These are phyloP conservation scores for Eutrema heterophyllum DNA, from an alignment of 345 rosid genomes.

Conservation along the genomic window DNA sequence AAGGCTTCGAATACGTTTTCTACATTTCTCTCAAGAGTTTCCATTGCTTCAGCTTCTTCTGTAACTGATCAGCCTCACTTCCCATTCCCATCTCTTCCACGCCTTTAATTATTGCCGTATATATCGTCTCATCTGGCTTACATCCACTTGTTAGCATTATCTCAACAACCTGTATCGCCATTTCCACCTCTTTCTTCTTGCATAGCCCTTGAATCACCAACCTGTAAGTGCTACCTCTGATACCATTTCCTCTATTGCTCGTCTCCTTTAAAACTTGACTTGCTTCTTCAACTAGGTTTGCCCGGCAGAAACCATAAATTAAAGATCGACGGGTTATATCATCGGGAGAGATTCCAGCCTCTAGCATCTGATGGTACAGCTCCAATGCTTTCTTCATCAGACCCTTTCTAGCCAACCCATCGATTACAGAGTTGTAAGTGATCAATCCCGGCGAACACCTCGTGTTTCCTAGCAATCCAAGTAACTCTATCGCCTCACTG, in stretches of 20 bases:
- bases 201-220: constrained; percentile 56
- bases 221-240: constrained; percentile 45
- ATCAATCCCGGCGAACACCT: constrained; percentile 61
- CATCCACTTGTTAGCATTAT: constrained; percentile 51
- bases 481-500: constrained; percentile 54
- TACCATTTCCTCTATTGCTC: constrained; percentile 42
- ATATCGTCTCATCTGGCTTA: constrained; percentile 48
- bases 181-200: constrained; percentile 47
- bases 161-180: constrained; percentile 65
- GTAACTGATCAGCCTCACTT: constrained; percentile 55
- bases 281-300: constrained; percentile 49
- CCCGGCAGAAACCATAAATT: constrained; percentile 62
- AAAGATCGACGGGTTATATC: constrained; percentile 65
- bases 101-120: constrained; percentile 40
- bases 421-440: constrained; percentile 67
- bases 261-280: constrained; percentile 53
- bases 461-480: constrained; percentile 39
- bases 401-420: constrained; percentile 56
- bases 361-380: constrained; percentile 51
- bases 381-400: constrained; percentile 47
- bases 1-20: background rate
- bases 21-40: constrained; percentile 32
- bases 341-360: constrained; percentile 57
- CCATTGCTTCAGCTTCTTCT: constrained; percentile 41
- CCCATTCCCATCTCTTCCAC: constrained; percentile 60